phyloP scores from a whole-genome alignment of 176 grass and related monocot species.

The Dactylis glomerata region DNA sequence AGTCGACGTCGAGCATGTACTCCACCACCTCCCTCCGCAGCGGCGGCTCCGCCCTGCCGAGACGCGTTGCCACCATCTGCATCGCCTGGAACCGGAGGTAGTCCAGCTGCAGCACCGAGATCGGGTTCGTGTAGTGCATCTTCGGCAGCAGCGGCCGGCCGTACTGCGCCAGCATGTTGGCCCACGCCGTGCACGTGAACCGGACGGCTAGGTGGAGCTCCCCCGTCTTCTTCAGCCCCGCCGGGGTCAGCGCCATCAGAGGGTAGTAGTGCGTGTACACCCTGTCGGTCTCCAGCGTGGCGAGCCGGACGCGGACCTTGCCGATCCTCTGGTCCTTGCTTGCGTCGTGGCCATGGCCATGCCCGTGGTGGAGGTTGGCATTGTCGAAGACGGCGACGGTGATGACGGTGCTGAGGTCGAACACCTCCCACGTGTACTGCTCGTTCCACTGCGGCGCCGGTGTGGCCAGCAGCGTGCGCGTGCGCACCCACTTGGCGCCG shows the following conservation, averaged over 20 bases:
- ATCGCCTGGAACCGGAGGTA: slow-evolving; percentile 54
- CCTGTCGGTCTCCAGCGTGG: slow-evolving; percentile 48
- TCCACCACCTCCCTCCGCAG: slow-evolving; percentile 70
- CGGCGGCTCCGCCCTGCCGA: slow-evolving; percentile 55
- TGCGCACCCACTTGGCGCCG: slow-evolving; percentile 74
- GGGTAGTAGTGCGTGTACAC: slow-evolving; percentile 81
- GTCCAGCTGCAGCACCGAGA: slow-evolving; percentile 50
- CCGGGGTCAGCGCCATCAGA: slow-evolving; percentile 36
- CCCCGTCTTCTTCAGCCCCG: slow-evolving; percentile 66
- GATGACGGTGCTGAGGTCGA: slow-evolving; percentile 80
- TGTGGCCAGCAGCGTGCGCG: slow-evolving; percentile 46
- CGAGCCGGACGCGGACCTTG: slow-evolving; percentile 68
- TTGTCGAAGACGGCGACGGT: slow-evolving; percentile 88
- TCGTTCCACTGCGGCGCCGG: slow-evolving; percentile 48
- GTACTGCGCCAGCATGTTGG: slow-evolving; percentile 60
- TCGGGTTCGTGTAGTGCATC: slow-evolving; percentile 67
- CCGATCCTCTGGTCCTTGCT: slow-evolving; percentile 49
- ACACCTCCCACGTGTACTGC: slow-evolving; percentile 91
- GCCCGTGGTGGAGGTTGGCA: not conserved
- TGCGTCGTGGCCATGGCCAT: not conserved
- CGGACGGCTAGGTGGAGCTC: slow-evolving; percentile 69
- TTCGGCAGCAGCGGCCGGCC: slow-evolving; percentile 59
- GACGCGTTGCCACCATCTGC: slow-evolving; percentile 49
- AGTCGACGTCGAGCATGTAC: slow-evolving; percentile 87
- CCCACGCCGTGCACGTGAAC: slow-evolving; percentile 79